phyloP scores from a whole-genome alignment of 306 rosid species.

The Rosa persica region DNA sequence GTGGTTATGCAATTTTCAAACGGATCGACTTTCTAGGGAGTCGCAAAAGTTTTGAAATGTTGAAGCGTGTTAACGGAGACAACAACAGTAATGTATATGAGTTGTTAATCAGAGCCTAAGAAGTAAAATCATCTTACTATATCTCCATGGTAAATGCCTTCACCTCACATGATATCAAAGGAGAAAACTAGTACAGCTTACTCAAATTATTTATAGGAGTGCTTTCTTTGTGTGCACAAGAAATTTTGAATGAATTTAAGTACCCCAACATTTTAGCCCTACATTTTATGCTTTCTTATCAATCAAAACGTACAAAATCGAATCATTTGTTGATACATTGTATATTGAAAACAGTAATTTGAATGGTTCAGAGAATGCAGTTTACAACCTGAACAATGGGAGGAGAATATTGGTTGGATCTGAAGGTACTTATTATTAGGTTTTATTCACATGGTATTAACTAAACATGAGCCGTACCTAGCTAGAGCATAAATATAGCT shows the following conservation, averaged over 20 bases:
- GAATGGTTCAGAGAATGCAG: not conserved
- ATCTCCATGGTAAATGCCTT: not conserved
- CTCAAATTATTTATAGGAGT: not conserved
- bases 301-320: not conserved
- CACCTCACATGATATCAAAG: not conserved
- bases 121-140: not conserved
- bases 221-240: not conserved
- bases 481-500: not conserved
- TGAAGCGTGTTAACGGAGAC: slow-evolving; percentile 83
- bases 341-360: not conserved
- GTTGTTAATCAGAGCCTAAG: slow-evolving; percentile 78
- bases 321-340: not conserved
- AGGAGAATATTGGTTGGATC: not conserved
- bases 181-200: not conserved
- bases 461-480: not conserved
- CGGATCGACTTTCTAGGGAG: slow-evolving; percentile 83
- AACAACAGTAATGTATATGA: slow-evolving; percentile 93
- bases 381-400: not conserved
- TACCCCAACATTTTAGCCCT: not conserved
- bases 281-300: not conserved
- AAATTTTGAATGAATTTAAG: not conserved
- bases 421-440: not conserved
- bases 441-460: not conserved
- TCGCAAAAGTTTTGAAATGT: slow-evolving; percentile 82
- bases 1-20: slow-evolving; percentile 56